Evolutionary conservation across 2,329 filamentous ascomycete species (phyloP), one percentile per base, ranked within the genome.

Genomic region (Trichoderma oligosporum): DNA sequence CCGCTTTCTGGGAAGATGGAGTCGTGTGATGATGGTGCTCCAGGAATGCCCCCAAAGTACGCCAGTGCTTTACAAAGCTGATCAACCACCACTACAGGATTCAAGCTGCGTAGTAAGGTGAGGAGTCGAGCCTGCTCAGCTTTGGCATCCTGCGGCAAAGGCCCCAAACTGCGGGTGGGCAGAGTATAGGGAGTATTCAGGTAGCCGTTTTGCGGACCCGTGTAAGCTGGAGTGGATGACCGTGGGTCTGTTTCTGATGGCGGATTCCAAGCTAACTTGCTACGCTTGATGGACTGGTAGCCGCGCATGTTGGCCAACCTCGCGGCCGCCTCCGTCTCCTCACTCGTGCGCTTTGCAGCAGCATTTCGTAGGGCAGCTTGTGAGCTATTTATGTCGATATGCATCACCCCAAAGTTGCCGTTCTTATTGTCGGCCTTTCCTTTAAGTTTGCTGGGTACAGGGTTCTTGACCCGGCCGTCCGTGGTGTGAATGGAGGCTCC

Each of bases 371-470:
- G 73, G 49, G 78, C 71, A 36, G 77, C 75, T 57, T 78, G 75
- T 60, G 73, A 70, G 65, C 71, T 74, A 56, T 72, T 65, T 24
- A 82, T 72, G 31, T 79, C 77, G 74, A 86, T 84, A 57, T 84
- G 81, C 78, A 86, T 84, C 38, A 86, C 81, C 44, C 77, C 74
- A 66, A 86, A 86, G 62, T 84, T 84, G 25, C 83, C 83, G 59
- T 80, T 81, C 63, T 77, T 79, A 24, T 74, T 73, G 61, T 80
- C 77, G 18, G 80, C 78, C 62, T 79, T 81, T 59, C 81, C 81
- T 65, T 85, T 83, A 54, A 86, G 72, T 67, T 84, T 85, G 68
- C 78, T 83, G 4, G 84, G 83, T 2, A 86, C 77, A 1, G 82
- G 80, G 60, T 84, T 84, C 57, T 80, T 69, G 47, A 71, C 65